Evolutionary conservation across 1,284 basidiomycete genomes (phyloP).

Genomic region (Trametes pubescens): DNA sequence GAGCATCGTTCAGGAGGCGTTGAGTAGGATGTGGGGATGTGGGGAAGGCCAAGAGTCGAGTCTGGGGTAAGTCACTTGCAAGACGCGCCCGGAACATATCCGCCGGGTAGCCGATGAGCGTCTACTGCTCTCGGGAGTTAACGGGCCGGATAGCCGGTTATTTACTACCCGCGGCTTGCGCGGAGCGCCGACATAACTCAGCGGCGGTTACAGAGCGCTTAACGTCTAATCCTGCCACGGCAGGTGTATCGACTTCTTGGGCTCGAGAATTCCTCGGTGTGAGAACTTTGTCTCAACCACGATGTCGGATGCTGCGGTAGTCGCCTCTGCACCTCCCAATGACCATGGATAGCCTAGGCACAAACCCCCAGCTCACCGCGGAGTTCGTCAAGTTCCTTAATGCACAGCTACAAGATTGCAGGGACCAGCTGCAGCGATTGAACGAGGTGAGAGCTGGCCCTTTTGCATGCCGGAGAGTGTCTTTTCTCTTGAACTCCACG

Average conservation of each 20-base stretch:
- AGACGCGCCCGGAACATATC: slow-evolving; percentile 21
- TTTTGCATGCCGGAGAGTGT: no score
- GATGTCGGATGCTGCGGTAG: not conserved
- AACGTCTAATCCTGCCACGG: no score
- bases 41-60: not conserved
- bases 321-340: not conserved
- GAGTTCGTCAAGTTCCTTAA: slow-evolving; percentile 28
- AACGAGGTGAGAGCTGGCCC: slow-evolving; percentile 14
- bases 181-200: no score
- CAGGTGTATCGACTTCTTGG: no score
- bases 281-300: not conserved
- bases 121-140: not conserved
- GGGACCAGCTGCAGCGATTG: slow-evolving; percentile 11
- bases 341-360: slow-evolving; percentile 13
- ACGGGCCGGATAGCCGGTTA: no score
- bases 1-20: slow-evolving; percentile 5
- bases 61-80: slow-evolving; percentile 2
- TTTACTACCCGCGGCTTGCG: no score
- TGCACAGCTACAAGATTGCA: slow-evolving; percentile 24
- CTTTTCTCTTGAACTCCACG: no score
- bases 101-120: slow-evolving; percentile 24
- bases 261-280: no score
- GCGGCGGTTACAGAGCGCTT: no score
- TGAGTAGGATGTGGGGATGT: not conserved
- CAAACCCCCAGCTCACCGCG: slow-evolving; percentile 10